Base-by-base conservation (phyloP, 2,329 filamentous ascomycete species). In the Sporothrix protearum region DNA sequence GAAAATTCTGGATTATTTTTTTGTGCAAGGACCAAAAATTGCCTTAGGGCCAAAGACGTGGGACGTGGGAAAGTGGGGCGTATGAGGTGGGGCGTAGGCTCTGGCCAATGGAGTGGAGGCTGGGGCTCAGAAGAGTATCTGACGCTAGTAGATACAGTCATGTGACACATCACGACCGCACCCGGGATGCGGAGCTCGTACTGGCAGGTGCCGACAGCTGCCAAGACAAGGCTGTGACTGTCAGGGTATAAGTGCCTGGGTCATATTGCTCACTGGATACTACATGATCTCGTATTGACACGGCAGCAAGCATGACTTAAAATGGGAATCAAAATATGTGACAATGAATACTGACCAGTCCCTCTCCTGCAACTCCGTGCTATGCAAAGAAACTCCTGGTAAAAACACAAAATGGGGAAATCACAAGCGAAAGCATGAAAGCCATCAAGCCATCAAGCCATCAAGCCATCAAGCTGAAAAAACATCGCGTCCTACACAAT, bases 51-150 rank as follows among this genome's bases (percentile, higher is more conserved):
- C 72, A 69, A 75, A 42, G 42, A 39, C n/a, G 45, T 30, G 59
- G 9, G 30, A 76, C 75, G 78, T 78, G 77, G 78, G 76, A 77
- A n/a, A n/a, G n/a, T 74, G 74, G 74, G 78, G 78, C 73, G 71
- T 68, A 75, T 33, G 42, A 39, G 14, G 45, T 30, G 59, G 9
- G 30, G 75, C 75, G 78, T 78, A 77, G 78, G 76, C 77, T 76
- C 66, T 72, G 71, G 69, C 78, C 77, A 79, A 79, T 78, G 51
- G 28, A 61, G 22, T n/a, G 2, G 66, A 28, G 49, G 16, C 22
- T 25, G 45, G 16, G 19, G 25, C 30, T 25, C 9, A 47, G n/a
- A 39, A 8, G 0, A 3, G 36, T 22, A 22, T 47, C 30, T 47
- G 12, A 25, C 36, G 59, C 59, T 45, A 64, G 16, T 22, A 28